Evolutionary conservation across 345 rosid genomes (phyloP), one percentile per base, ranked within the genome.

Genomic region (Microthlaspi erraticum): DNA sequence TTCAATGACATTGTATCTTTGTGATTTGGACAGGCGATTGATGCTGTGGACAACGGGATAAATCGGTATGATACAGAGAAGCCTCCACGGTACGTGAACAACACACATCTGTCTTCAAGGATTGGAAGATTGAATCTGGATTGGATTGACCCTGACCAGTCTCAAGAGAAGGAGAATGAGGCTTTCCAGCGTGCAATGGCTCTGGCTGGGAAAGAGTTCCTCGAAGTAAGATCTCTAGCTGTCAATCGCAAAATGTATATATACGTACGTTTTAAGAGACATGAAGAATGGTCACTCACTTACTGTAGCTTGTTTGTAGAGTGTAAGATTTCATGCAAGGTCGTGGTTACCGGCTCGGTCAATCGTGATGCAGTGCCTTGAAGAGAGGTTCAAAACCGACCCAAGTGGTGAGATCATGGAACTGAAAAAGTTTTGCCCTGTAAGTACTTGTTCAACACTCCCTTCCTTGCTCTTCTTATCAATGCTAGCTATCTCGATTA

Each of bases 271-370:
- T 61, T 37, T 7, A 18, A 31, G 34, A 29, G 23, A 17, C 39
- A n/a, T 32, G n/a, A 26, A 23, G 49, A 42, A 34, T 32, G 7
- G 39, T 55, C 48, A 46, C 65, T 10, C 9, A 57, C 77, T 57
- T 46, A 64, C 0, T 5, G 13, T 70, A 49, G 23, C 26, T 54
- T 70, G 26, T 31, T 78, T 82, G 61, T 83, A 91, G 96, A 78
- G 81, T 79, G 84, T 94, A 44, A 77, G 77, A 18, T 94, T 68
- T 81, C 85, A 89, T 71, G 81, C 89, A 16, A 88, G 78, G 75
- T 91, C 97, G 5, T 94, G 99, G 98, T 82, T 91, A 71, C 98
- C 93, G 1, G 96, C 97, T 29, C 77, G 97, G 20, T 83, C 97
- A 58, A 88, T 91, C 54, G 97, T 91, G 59, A 77, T 84, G 76